Evolutionary conservation across 2,329 filamentous ascomycete species (phyloP), one percentile per base, ranked within the genome.

Genomic region (Cucurbitaria berberidis): DNA sequence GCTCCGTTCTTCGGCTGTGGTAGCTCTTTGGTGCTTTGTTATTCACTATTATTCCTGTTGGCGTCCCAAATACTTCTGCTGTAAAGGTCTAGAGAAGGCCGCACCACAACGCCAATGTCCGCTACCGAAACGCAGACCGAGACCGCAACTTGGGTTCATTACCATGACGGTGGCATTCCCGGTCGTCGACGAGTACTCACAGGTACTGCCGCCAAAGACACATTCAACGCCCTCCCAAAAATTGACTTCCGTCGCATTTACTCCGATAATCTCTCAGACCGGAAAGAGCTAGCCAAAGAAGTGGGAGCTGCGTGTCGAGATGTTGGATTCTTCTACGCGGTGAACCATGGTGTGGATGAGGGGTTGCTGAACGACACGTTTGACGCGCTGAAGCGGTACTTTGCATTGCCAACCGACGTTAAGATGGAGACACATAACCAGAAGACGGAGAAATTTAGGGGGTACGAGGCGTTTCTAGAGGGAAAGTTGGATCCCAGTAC

Each of bases 401-500:
- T 76, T 52, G 60, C 58, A 5, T 53, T 74, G 9, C 63, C 64
- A 2, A 60, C 45, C 6, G 66, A 73, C 7, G 51, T 69, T 22
- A 76, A 76, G 51, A 75, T 76, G 73, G 67, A 73, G 34, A 64
- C 64, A 4, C 70, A 74, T 32, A 70, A 73, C 7, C 66, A 74
- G 35, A 74, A 74, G 55, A 73, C 65, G 2, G 51, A 67, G 4
- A 70, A 67, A 36, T 72, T 74, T 34, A 63, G 68, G 38, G 74
- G 74, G 10, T 75, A 74, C 34, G 71, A 75, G 55, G 69, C 67
- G 0, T 73, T 74, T 42, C 51, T 74, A 0, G 72, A 74, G 53
- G 73, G 72, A 5, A 73, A 68, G 45, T 53, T 75, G 2, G 72
- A 75, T 57, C 67, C 67, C 7, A 69, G 63, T 19, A 75, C 70